Percentiles rank a stretch among this genome's conserved stretches.
Evolutionary conservation across 805 yeast genomes (phyloP).

Genomic region (Barnettozyma californica): DNA sequence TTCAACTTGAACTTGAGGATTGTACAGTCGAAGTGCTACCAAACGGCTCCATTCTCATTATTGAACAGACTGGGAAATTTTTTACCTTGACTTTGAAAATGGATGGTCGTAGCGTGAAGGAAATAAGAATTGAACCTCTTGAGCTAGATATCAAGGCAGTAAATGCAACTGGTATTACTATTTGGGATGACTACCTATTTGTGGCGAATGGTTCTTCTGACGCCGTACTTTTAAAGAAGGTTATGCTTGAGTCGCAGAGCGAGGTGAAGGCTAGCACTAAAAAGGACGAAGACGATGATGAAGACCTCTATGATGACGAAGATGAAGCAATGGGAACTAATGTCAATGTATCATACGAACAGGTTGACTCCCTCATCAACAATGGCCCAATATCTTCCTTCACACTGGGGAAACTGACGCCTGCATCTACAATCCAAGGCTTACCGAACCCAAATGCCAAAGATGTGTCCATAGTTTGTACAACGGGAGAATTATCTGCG

Average conservation of each 20-base stretch:
- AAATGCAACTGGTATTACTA: constrained; percentile 16
- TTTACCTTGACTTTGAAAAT: constrained; percentile 26
- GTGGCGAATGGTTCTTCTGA: constrained; percentile 59
- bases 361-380: constrained; percentile 51
- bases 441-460: constrained; percentile 61
- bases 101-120: constrained; percentile 34
- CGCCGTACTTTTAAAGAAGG: constrained; percentile 37
- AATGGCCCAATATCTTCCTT: constrained; percentile 72
- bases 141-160: constrained; percentile 31
- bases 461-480: constrained; percentile 63
- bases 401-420: constrained; percentile 55
- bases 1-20: constrained; percentile 53
- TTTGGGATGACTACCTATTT: constrained; percentile 41
- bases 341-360: constrained; percentile 34
- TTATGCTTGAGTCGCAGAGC: neutral
- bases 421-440: constrained; percentile 51
- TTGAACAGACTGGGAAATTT: constrained; percentile 30
- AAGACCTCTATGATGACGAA: constrained; percentile 26
- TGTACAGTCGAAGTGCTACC: constrained; percentile 34
- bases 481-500: constrained; percentile 57
- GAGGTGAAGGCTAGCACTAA: constrained; percentile 24
- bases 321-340: constrained; percentile 21
- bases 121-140: constrained; percentile 16
- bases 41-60: constrained; percentile 32
- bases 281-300: constrained; percentile 41